Evolutionary conservation across 164 flowering plant species (phyloP).

Genomic region (grape (Vitis vinifera)): ASM3070453v1 NC_081820.1:20777001-20777500

Average conservation of each 20-base stretch:
- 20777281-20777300: slow-evolving; percentile 59
- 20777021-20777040: slow-evolving; percentile 8
- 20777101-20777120: slow-evolving; percentile 44
- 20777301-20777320: slow-evolving; percentile 63
- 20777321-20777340: slow-evolving; percentile 36
- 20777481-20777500: slow-evolving; percentile 26
- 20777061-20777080: slow-evolving; percentile 53
- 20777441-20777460: slow-evolving; percentile 49
- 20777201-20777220: slow-evolving; percentile 57
- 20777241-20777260: slow-evolving; percentile 40
- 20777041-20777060: slow-evolving; percentile 19
- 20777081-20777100: slow-evolving; percentile 51
- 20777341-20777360: slow-evolving; percentile 55
- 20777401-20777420: slow-evolving; percentile 31
- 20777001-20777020: slow-evolving; percentile 9
- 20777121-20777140: slow-evolving; percentile 27
- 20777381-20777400: slow-evolving; percentile 60
- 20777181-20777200: slow-evolving; percentile 32
- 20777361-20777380: slow-evolving; percentile 66
- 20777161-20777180: background rate
- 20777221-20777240: slow-evolving; percentile 56
- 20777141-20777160: background rate
- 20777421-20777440: slow-evolving; percentile 28
- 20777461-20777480: slow-evolving; percentile 35
- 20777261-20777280: slow-evolving; percentile 54